Evolutionary conservation across 2,329 filamentous ascomycete genomes (phyloP).

Genomic region (Fusarium sp.): DNA sequence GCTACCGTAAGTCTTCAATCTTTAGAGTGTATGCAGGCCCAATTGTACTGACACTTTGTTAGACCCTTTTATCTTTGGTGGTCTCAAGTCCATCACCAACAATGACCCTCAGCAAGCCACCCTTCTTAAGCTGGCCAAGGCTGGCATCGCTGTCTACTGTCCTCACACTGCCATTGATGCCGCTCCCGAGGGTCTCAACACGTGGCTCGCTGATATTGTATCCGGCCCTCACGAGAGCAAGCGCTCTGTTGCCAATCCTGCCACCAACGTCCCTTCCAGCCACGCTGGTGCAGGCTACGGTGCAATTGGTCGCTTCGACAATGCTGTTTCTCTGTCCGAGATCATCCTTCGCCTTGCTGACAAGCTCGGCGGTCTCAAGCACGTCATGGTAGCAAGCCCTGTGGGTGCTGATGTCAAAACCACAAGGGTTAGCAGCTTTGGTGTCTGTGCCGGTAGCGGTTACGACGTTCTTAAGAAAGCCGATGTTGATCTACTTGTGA

Average conservation of each 20-base stretch:
- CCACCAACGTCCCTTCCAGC: slow-evolving; percentile 55
- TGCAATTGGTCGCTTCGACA: slow-evolving; percentile 58
- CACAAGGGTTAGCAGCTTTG: slow-evolving; percentile 73
- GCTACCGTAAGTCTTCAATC: slow-evolving; percentile 76
- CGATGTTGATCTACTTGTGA: slow-evolving; percentile 84
- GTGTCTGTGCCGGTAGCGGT: slow-evolving; percentile 91
- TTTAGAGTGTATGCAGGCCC: background rate
- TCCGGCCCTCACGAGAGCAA: slow-evolving; percentile 61
- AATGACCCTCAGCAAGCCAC: slow-evolving; percentile 87
- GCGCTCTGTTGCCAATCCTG: slow-evolving; percentile 60
- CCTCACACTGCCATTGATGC: slow-evolving; percentile 96
- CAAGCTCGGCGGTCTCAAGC: slow-evolving; percentile 72
- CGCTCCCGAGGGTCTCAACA: slow-evolving; percentile 84
- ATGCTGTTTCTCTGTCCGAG: slow-evolving; percentile 54
- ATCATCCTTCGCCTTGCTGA: slow-evolving; percentile 69
- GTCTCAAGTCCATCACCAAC: slow-evolving; percentile 87
- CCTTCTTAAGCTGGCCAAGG: slow-evolving; percentile 82
- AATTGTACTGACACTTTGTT: background rate
- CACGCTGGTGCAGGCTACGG: slow-evolving; percentile 66
- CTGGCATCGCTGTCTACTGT: slow-evolving; percentile 94
- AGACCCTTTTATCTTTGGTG: slow-evolving; percentile 98
- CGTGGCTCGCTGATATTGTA: slow-evolving; percentile 92
- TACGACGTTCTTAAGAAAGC: slow-evolving; percentile 77
- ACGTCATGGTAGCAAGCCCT: slow-evolving; percentile 62
- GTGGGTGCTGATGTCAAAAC: slow-evolving; percentile 59